Percentiles rank a stretch among this genome's conserved stretches.
These are phyloP conservation scores for Eragrostis nindensis DNA, from an alignment of 176 grass and related monocot species.

Conservation along the genomic window DNA sequence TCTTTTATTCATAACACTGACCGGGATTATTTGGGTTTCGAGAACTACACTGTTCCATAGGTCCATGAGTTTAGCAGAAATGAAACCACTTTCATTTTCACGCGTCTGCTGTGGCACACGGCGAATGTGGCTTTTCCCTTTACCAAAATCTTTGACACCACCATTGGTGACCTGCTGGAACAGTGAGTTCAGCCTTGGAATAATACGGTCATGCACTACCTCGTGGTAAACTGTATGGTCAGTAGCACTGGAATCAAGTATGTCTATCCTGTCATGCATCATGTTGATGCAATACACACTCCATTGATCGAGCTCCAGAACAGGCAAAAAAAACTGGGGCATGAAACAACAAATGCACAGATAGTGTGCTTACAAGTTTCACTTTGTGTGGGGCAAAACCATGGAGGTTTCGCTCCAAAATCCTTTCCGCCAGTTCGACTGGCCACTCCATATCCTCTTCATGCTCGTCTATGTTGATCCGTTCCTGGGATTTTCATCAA, in stretches of 20 bases:
- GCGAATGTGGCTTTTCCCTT: neutral
- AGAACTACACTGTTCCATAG: neutral
- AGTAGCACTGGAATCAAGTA: neutral
- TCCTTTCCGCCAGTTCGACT: too few relatives aligned
- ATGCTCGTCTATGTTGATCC: too few relatives aligned
- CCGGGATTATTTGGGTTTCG: too few relatives aligned
- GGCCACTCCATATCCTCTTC: too few relatives aligned
- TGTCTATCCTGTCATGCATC: neutral
- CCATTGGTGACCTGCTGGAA: neutral
- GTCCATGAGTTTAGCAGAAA: neutral
- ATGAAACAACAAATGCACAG: too few relatives aligned
- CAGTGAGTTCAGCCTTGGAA: neutral
- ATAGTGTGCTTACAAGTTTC: neutral
- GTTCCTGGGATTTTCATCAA: too few relatives aligned
- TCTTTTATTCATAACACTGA: too few relatives aligned
- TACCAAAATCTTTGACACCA: neutral
- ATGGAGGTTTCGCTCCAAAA: too few relatives aligned
- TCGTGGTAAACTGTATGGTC: neutral
- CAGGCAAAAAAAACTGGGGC: neutral
- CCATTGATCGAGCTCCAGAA: neutral
- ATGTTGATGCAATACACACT: neutral
- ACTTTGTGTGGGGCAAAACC: too few relatives aligned
- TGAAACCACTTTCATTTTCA: neutral
- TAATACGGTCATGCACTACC: neutral
- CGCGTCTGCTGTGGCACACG: neutral